Conservation (phyloP, 106 monocot species). For the Phalaenopsis aphrodite region DNA sequence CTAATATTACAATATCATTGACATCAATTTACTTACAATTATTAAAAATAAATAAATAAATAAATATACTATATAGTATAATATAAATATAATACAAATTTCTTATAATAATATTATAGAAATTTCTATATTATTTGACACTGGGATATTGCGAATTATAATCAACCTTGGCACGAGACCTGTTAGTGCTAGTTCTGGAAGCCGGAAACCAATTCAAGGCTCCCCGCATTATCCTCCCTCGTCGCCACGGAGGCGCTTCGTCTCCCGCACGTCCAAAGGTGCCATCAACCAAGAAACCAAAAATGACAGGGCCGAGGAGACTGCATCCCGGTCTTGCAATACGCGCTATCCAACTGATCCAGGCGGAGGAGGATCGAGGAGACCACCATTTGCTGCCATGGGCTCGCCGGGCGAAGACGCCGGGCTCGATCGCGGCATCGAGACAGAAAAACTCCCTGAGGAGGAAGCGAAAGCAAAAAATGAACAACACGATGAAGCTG, state of each 20-base stretch:
- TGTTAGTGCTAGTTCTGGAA: background rate
- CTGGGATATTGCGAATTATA: too few species aligned
- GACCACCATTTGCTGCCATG: background rate
- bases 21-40: too few species aligned
- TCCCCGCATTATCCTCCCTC: background rate
- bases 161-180: too few species aligned
- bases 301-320: background rate
- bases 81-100: too few species aligned
- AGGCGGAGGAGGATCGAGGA: background rate
- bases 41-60: too few species aligned
- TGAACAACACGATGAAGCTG: conserved; percentile 2
- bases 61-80: too few species aligned
- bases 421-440: background rate
- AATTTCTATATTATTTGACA: too few species aligned
- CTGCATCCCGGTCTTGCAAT: background rate
- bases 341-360: background rate
- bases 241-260: background rate
- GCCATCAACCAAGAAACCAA: background rate
- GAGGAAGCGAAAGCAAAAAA: conserved; percentile 3
- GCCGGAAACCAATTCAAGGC: background rate
- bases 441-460: background rate
- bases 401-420: background rate
- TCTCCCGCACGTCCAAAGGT: background rate
- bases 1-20: too few species aligned
- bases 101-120: too few species aligned